Evolutionary conservation across 805 yeast species (phyloP), one percentile per base, ranked within the genome.

Genomic region (Isabelozyma pseudorhagii): DNA sequence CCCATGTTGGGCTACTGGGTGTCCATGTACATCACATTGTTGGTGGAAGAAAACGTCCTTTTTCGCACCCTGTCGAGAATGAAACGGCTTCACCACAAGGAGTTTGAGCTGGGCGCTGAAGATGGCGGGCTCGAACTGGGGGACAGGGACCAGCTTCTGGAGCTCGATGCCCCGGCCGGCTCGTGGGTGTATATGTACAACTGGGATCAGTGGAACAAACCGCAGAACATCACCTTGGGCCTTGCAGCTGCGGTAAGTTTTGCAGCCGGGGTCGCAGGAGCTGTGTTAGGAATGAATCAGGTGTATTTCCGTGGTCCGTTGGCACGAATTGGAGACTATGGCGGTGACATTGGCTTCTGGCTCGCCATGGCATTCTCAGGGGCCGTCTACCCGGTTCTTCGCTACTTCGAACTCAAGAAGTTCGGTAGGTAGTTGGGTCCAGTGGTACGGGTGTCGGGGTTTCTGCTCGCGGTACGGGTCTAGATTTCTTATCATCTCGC

Each of bases 1-100:
- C 75, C 75, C 6, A 71, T 71, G 75, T 61, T 71, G 11, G 75
- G 72, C 6, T 71, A 71, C 57, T 71, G 75, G 75, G 61, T 71
- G 42, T 62, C 71, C 47, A 68, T 71, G 63, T 71, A 71, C 56
- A 66, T 71, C 46, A 54, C 59, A 17, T 52, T 71, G 8, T 59
- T 71, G 42, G 49, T 71, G 27, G 72, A 71, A 47, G 75, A 71
- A 46, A 71, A 70, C 59, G 25, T 58, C 28, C 59, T 71, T 6
- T 71, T 71, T 56, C 53, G 69, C 48, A 39, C 54, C 8, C 51
- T 64, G 5, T 43, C 53, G 25, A 46, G 57, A 15, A 59, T 62
- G 47, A 50, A 50, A 15, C 59, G 57, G 47, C 50, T 69, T 40
- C 71, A 61, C 53, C 53, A 58, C 14, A 56, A 55, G 27, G 75